Base-by-base conservation (phyloP, 2,329 filamentous ascomycete species). In the Ophiostoma pallidulum region DNA sequence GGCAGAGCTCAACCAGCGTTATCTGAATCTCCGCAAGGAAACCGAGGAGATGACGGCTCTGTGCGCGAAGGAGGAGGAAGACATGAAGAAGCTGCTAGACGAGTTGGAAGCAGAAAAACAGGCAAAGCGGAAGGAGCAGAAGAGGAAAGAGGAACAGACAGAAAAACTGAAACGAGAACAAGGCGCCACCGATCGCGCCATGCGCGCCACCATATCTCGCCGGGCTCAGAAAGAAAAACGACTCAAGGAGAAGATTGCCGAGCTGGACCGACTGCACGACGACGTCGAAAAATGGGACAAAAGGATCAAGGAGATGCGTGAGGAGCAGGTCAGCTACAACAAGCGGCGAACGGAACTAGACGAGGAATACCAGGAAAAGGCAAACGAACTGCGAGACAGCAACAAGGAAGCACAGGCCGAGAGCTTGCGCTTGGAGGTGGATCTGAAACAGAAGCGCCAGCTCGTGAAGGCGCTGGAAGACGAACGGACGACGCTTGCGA, bases 141-240 rank as follows among this genome's bases (percentile, higher is more conserved):
- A 86, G 61, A 87, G 94, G 59, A 95, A 94, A 63, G 91, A 97
- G 54, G 88, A 94, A 58, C 85, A 82, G 43, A 96, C 88, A 41
- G 82, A 86, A 38, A 88, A 89, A 59, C 67, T 96, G 46, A 87
- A 85, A 59, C 84, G 84, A 53, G 83, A 91, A 60, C 82, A 94
- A 45, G 82, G 86, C 45, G 79, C 78, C 39, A 79, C 90, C 6
- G 88, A 94, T 62, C 80, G 87, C 45, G 74, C 86, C 54, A 95
- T 94, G 69, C 80, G 88, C 41, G 76, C 80, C 4, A 84, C 86
- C 1, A 84, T 94, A 60, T 86, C 84, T 53, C 83, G 85, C 51
- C 86, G 84, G 56, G 74, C 77, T 1, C 86, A 90, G 59, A 86
- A 86, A 59, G 87, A 96, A 59, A 81, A 81, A 57, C 58, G 75